These are phyloP conservation scores for Graphiopsis chlorocephala DNA, from an alignment of 2,329 filamentous ascomycete species.

Conservation along the genomic window DNA sequence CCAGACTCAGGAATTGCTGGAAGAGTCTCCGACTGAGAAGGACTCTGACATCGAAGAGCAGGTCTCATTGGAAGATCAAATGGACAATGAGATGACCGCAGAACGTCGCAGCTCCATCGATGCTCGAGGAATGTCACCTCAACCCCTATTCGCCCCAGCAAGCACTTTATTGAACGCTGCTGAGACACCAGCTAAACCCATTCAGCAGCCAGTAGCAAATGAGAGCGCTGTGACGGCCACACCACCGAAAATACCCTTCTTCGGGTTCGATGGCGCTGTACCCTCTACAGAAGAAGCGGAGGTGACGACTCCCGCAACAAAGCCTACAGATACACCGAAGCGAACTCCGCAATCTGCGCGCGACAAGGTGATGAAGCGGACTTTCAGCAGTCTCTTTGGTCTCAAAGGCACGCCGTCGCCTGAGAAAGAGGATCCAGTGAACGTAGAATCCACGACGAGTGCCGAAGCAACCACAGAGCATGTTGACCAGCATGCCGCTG, in stretches of 20 bases:
- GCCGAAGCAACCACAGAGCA: neutral
- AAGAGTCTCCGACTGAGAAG: constrained; percentile 16
- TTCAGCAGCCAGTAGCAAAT: neutral
- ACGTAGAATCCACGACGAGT: neutral
- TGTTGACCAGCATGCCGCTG: neutral
- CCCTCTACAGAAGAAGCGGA: constrained; percentile 7
- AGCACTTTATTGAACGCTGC: neutral
- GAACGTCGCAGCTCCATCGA: neutral
- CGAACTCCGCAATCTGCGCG: constrained; percentile 25
- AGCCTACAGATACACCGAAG: constrained; percentile 13
- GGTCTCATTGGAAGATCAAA: neutral
- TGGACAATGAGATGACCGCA: neutral
- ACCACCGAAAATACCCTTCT: constrained; percentile 10
- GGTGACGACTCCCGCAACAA: neutral
- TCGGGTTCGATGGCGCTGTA: constrained; percentile 23
- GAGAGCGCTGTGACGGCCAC: neutral
- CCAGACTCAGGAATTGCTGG: neutral
- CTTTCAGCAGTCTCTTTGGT: constrained; percentile 32
- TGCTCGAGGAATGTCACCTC: neutral
- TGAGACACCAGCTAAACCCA: neutral
- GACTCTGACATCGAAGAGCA: constrained; percentile 14
- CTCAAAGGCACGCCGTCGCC: constrained; percentile 28
- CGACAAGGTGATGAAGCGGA: constrained; percentile 31
- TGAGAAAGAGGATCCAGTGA: constrained; percentile 16
- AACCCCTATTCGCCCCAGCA: neutral